A percentile compares a stretch with the other conserved stretches of the same genome.
These are phyloP conservation scores for Trichoderma gamsii DNA, from an alignment of 495 filamentous ascomycete genomes.

Conservation along the genomic window DNA sequence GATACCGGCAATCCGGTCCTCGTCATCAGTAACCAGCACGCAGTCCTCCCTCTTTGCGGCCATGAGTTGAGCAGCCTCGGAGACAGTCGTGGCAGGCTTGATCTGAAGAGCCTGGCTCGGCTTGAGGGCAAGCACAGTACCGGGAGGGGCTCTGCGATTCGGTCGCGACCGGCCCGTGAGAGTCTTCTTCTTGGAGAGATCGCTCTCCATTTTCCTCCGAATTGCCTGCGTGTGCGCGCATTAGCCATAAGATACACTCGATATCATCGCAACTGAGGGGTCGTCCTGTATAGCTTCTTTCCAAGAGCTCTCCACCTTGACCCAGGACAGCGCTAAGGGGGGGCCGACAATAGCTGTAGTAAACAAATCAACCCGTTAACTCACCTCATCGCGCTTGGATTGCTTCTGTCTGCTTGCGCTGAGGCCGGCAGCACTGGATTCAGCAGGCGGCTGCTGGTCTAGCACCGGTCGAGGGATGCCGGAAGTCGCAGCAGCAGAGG, in stretches of 20 bases:
- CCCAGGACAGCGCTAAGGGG: background rate
- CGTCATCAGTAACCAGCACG: conserved; percentile 96
- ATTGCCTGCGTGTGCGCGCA: conserved; percentile 62
- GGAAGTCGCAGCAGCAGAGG: conserved; percentile 49
- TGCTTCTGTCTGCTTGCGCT: conserved; percentile 90
- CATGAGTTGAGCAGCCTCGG: conserved; percentile 97
- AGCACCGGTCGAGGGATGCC: conserved; percentile 79
- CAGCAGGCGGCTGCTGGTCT: conserved; percentile 56
- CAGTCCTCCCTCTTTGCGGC: conserved; percentile 98
- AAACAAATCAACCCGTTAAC: conserved; percentile 23
- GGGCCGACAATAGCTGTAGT: background rate
- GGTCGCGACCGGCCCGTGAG: conserved; percentile 66
- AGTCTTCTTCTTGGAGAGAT: conserved; percentile 96
- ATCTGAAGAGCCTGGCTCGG: conserved; percentile 96
- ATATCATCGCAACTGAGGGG: background rate
- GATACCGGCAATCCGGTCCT: conserved; percentile 95
- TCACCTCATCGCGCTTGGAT: conserved; percentile 95
- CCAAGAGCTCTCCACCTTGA: background rate
- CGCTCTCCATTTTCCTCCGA: conserved; percentile 89
- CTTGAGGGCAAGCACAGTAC: conserved; percentile 89
- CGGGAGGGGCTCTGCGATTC: conserved; percentile 88
- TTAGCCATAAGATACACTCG: conserved; percentile 23
- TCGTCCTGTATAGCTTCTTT: conserved; percentile 14
- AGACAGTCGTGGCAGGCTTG: conserved; percentile 89
- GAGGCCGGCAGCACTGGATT: conserved; percentile 66